These are phyloP conservation scores for Ogataea wickerhamii DNA, from an alignment of 805 yeast genomes.

Conservation along the genomic window DNA sequence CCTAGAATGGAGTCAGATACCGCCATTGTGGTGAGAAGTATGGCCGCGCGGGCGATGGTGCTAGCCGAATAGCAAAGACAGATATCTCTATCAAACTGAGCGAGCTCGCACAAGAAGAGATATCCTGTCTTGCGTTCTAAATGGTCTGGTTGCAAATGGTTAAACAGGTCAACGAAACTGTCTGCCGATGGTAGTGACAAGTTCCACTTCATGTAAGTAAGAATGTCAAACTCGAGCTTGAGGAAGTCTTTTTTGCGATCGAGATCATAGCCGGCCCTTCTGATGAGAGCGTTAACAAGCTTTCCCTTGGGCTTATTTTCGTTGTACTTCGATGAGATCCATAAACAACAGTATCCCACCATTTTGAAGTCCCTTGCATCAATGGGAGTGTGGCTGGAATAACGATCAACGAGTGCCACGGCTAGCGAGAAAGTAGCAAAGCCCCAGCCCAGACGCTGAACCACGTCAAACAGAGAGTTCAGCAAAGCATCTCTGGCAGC, in stretches of 20 bases:
- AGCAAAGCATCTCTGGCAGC: slow-evolving; percentile 23
- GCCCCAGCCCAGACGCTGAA: slow-evolving; percentile 28
- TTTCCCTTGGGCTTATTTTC: slow-evolving; percentile 54
- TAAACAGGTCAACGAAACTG: slow-evolving; percentile 54
- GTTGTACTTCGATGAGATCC: slow-evolving; percentile 43
- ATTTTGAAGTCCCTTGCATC: slow-evolving; percentile 35
- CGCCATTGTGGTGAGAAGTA: slow-evolving; percentile 44
- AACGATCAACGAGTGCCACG: slow-evolving; percentile 38
- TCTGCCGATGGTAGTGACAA: slow-evolving; percentile 61
- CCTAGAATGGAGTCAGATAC: slow-evolving; percentile 33
- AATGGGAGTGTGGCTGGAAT: slow-evolving; percentile 33
- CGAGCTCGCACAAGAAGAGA: slow-evolving; percentile 60
- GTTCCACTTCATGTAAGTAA: slow-evolving; percentile 63
- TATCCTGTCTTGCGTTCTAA: slow-evolving; percentile 54
- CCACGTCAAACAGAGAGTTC: slow-evolving; percentile 32
- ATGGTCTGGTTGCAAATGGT: slow-evolving; percentile 30
- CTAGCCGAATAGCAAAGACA: slow-evolving; percentile 47
- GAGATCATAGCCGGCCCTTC: slow-evolving; percentile 29
- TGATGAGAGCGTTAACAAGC: slow-evolving; percentile 28
- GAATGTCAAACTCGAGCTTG: slow-evolving; percentile 66
- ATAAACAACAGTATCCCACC: slow-evolving; percentile 42
- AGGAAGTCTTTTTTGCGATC: slow-evolving; percentile 35
- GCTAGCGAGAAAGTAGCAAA: slow-evolving; percentile 36
- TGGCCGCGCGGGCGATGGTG: slow-evolving; percentile 50
- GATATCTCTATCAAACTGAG: slow-evolving; percentile 58